Evolutionary conservation across 108 stramenopile species (phyloP), one percentile per base, ranked within the genome.

Genomic region (Stephanodiscus triporus): DNA sequence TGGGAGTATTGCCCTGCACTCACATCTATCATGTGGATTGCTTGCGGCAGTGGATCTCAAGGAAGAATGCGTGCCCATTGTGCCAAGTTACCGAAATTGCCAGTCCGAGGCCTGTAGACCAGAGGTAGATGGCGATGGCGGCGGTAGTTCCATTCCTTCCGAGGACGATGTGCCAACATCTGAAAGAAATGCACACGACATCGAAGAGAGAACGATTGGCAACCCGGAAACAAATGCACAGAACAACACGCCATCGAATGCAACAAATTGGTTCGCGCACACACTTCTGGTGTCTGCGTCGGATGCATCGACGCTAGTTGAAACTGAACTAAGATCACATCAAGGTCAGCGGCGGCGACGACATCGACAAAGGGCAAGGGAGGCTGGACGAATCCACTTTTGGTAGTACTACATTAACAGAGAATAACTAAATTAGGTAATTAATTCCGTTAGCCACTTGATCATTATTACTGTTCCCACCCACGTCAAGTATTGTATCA

Each of bases 11-110:
- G 7, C 61, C 70, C 2, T 92, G 91, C 63, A 59, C 70, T 0
- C 91, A 92, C 56, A 63, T 85, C 17, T 92, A 89, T 61, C 91
- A 92, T 59, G 76, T 68, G 13, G 84, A 87, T 19, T 92, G 91
- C 45, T 66, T 92, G 32, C 78, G 79, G 58, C 48, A 77, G 50
- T 92, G 91, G 91, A 73, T 92, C 26, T 47, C 58, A 38, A 76
- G 88, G 26, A 67, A 77, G 27, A 94, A 94, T 78, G 71, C 68
- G 27, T 94, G 93, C 70, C 93, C 93, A 13, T 60, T 94, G 22
- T 94, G 93, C 63, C 84, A 88, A 62, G 26, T 60, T 19, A 30
- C 63, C 30, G 78, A 86, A 47, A 73, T 93, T 60, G 89, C 89
- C 34, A 67, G 63, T 36, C 80, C 80, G 29, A 75, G 80, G 11